Percentiles rank a stretch among this genome's conserved stretches.
Evolutionary conservation across 2,329 filamentous ascomycete genomes (phyloP).

Genomic region (Pezizomycotina sp.): DNA sequence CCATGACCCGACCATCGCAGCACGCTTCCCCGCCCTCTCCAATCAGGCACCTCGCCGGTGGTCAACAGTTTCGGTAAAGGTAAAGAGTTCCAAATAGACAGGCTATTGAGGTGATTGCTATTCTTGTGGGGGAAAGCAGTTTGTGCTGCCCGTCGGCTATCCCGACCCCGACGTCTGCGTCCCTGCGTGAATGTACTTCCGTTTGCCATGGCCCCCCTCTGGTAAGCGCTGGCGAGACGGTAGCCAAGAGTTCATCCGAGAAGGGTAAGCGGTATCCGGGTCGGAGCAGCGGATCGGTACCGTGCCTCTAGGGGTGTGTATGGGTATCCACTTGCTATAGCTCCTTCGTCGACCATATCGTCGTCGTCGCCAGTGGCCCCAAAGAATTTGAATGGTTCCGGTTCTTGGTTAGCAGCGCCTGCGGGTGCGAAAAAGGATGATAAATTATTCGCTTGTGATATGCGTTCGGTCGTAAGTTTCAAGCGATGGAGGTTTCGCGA

Average conservation of each 20-base stretch:
- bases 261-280: constrained; percentile 28
- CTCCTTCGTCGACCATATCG: constrained; percentile 3
- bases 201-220: background rate
- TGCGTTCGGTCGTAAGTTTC: constrained; percentile 10
- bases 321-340: constrained; percentile 2
- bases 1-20: constrained; percentile 12
- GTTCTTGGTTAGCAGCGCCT: constrained; percentile 7
- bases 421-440: no score
- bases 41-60: constrained; percentile 8
- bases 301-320: constrained; percentile 23
- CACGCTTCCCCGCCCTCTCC: constrained; percentile 27
- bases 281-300: constrained; percentile 70
- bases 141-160: no score
- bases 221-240: constrained; percentile 7
- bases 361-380: constrained; percentile 4
- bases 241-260: constrained; percentile 7
- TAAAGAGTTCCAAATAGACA: constrained; percentile 12
- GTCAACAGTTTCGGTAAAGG: constrained; percentile 9
- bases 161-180: no score
- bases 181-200: background rate
- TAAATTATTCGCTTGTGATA: no score
- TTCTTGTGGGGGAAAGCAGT: constrained; percentile 13
- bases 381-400: constrained; percentile 16
- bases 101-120: constrained; percentile 3
- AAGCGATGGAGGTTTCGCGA: no score